Percentiles rank a stretch among this genome's conserved stretches.
These are phyloP conservation scores for Glomus cerebriforme DNA, from an alignment of 192 early-diverging fungal species.

Conservation along the genomic window DNA sequence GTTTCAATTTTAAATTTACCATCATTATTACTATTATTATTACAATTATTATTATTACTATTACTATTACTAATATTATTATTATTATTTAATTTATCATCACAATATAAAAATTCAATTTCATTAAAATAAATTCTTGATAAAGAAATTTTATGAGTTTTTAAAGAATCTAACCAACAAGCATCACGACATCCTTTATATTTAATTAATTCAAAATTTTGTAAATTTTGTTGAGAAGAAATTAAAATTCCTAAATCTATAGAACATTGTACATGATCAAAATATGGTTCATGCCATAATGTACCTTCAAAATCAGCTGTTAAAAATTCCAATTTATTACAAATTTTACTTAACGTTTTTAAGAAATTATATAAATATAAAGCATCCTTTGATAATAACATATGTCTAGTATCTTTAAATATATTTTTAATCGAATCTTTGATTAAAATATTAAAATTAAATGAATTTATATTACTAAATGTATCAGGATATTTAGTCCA, in stretches of 20 bases:
- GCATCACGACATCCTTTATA: neutral
- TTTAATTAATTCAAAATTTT: neutral
- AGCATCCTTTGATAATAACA: neutral
- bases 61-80: too few species aligned
- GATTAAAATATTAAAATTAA: neutral
- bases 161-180: neutral
- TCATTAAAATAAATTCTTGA: neutral
- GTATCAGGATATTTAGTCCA: neutral
- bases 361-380: neutral
- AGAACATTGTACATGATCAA: neutral
- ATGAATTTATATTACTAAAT: neutral
- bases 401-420: neutral
- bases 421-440: neutral
- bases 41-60: too few species aligned
- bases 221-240: neutral
- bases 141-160: neutral
- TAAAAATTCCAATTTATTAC: neutral
- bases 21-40: too few species aligned
- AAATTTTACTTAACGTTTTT: neutral
- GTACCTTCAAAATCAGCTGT: neutral
- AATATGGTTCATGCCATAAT: neutral
- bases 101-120: neutral
- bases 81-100: neutral
- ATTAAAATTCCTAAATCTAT: neutral
- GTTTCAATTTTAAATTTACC: neutral